Evolutionary conservation across 1,284 basidiomycete species (phyloP), one percentile per base, ranked within the genome.

Genomic region (Phlebopus sp.): DNA sequence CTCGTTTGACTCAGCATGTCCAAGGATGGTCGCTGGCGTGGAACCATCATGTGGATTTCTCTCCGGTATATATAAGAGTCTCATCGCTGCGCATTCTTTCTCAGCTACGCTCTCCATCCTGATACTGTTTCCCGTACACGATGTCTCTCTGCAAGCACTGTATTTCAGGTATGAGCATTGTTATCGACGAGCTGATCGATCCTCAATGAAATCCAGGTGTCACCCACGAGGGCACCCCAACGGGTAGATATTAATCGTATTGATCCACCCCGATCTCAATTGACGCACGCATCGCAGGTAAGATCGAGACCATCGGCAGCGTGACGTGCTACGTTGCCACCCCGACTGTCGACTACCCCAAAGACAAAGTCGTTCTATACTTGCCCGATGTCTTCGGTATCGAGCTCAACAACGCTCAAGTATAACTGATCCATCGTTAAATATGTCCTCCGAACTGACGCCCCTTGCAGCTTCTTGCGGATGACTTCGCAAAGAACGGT

Each of bases 401-500:
- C 23, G 60, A 68, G 46, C 61, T 75, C 17, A 47, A 64, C 55
- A 79, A 81, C 63, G 63, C 66, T 59, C 58, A 64, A 55, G 72
- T 72, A 51, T 39, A 50, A 19, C 14, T 38, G 6, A 11, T 11
- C 5, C 11, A 27, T 30, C 19, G 37, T 23, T 14, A 15, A n/a
- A 18, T 29, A 5, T 11, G n/a, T 25, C 23, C 34, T 13, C n/a
- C 19, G 23, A 4, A 29, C 15, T 42, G 18, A 31, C 27, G 10
- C 43, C 13, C 10, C 31, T 14, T 5, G 11, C 37, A 70, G 67
- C 59, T 71, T 30, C 60, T 70, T 32, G 76, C 70, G 15, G 78
- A 80, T 56, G 72, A 74, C 54, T 80, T 73, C 59, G 77, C 78
- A 10, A 68, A 65, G 36, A 72, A 75, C 49, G 77, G 77, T 29